Conservation (phyloP, 2,329 filamentous ascomycete species). For the Alternaria gansuensis region DNA sequence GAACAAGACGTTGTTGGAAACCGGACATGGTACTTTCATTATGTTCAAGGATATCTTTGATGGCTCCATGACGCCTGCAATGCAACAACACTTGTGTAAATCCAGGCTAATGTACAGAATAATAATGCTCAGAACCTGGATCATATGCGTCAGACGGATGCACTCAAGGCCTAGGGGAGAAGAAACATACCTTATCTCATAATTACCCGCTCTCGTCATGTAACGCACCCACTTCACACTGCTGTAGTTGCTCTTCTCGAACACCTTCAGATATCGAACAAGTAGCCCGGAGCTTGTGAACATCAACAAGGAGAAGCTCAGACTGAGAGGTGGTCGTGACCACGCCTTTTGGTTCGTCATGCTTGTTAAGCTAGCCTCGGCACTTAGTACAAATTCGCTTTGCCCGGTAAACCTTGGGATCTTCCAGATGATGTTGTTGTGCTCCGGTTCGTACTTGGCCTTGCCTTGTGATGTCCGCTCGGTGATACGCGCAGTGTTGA, state of each 20-base stretch:
- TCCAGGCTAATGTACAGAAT: constrained; percentile 8
- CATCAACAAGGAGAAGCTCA: constrained; percentile 96
- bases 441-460: constrained; percentile 96
- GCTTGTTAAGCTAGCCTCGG: constrained; percentile 89
- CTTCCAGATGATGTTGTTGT: constrained; percentile 99
- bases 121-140: constrained; percentile 21
- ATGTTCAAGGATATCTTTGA: constrained; percentile 19
- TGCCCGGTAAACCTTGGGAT: constrained; percentile 98
- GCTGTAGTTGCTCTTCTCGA: constrained; percentile 99
- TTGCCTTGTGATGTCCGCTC: constrained; percentile 95
- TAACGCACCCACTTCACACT: constrained; percentile 99
- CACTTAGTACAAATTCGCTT: constrained; percentile 92
- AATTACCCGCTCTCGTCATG: constrained; percentile 97
- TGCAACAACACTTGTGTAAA: constrained; percentile 28
- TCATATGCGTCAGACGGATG: neutral
- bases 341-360: constrained; percentile 99
- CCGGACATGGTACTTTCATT: constrained; percentile 17
- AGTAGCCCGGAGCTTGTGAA: constrained; percentile 94
- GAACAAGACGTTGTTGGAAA: neutral
- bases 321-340: constrained; percentile 89
- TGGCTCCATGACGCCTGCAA: constrained; percentile 35
- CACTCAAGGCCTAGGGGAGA: neutral
- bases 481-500: constrained; percentile 94
- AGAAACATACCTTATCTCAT: constrained; percentile 80
- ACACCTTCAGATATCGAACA: constrained; percentile 96